Base-by-base conservation (phyloP, 495 filamentous ascomycete genomes). In the Saxispiralis lemnorum region DNA sequence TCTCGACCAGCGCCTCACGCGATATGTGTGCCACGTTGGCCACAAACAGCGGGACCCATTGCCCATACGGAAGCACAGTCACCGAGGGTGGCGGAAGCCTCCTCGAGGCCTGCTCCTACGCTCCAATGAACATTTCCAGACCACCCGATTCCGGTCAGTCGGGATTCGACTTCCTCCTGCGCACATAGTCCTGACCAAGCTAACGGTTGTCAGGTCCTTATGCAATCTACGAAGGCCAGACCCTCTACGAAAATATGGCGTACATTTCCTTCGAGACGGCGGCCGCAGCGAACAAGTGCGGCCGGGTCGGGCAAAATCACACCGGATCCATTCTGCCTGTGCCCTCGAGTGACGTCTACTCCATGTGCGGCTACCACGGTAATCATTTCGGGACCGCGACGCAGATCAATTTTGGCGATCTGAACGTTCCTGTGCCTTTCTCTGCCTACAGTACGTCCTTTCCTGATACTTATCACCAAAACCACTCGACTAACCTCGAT, bases 361-460 rank as follows among this genome's bases (percentile, higher is more conserved):
- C 39, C 21, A 33, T 42, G 10, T 28, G 24, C 24, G 24, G 24
- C 24, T 28, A 28, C 24, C 24, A 28, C 5, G 9, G 9, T 9
- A 9, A 28, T 9, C 4, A 28, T 4, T 28, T 28, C 24, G 24
- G 24, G 24, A 28, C 36, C 17, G 32, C 42, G 11, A 35, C 35
- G 15, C 19, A 31, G 13, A 28, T 44, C 32, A 13, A 44, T 17
- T 44, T 35, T 20, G 42, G 31, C 15, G 42, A 44, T 38, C 32
- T 44, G 6, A 36, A 44, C 24, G 35, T 10, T 32, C 42, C 42
- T n/a, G 21, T 44, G 14, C 42, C 42, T 15, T 44, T 31, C 31
- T 30, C 31, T 15, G 42, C 42, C 6, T 44, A 44, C 9, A 28
- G 24, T 28, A 28, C 24, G 24, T 9, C 24, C 24, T 28, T 9